Evolutionary conservation across 805 yeast species (phyloP).

Genomic region (Nakazawaea ishiwadae): DNA sequence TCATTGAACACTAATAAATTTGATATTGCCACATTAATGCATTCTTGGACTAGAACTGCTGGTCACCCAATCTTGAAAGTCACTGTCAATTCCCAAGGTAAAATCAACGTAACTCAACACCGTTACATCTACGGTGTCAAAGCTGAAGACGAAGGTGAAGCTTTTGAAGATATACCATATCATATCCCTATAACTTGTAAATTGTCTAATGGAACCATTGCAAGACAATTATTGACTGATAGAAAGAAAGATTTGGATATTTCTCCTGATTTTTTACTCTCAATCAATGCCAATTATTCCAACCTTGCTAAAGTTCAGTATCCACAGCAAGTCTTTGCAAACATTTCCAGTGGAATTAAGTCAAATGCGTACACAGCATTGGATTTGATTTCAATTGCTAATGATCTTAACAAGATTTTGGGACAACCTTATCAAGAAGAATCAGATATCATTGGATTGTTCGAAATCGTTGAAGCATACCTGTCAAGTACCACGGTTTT

Average conservation of each 20-base stretch:
- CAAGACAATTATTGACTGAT: slow-evolving; percentile 39
- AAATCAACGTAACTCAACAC: slow-evolving; percentile 33
- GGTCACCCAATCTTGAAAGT: slow-evolving; percentile 56
- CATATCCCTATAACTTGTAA: slow-evolving; percentile 55
- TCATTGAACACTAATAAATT: slow-evolving; percentile 23
- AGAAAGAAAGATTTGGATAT: slow-evolving; percentile 29
- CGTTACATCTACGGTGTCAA: slow-evolving; percentile 24
- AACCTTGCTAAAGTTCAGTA: slow-evolving; percentile 50
- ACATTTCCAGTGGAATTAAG: slow-evolving; percentile 20
- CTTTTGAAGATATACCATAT: slow-evolving; percentile 53
- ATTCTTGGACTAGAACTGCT: slow-evolving; percentile 56
- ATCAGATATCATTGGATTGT: slow-evolving; percentile 27
- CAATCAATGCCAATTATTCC: slow-evolving; percentile 38
- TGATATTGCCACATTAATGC: slow-evolving; percentile 46
- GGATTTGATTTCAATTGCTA: slow-evolving; percentile 32
- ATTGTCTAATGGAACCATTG: slow-evolving; percentile 28
- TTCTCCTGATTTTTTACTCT: slow-evolving; percentile 28
- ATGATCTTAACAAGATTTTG: slow-evolving; percentile 35
- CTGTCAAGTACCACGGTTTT: slow-evolving; percentile 20
- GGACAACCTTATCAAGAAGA: slow-evolving; percentile 27
- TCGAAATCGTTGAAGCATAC: slow-evolving; percentile 26
- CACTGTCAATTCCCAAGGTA: slow-evolving; percentile 20
- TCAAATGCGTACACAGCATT: slow-evolving; percentile 19
- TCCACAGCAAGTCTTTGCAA: slow-evolving; percentile 20
- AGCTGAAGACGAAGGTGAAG: slow-evolving; percentile 16